A percentile compares a stretch with the other conserved stretches of the same genome.
phyloP scores from a whole-genome alignment of 2,329 filamentous ascomycete species.

The Pyrenophora teres region DNA sequence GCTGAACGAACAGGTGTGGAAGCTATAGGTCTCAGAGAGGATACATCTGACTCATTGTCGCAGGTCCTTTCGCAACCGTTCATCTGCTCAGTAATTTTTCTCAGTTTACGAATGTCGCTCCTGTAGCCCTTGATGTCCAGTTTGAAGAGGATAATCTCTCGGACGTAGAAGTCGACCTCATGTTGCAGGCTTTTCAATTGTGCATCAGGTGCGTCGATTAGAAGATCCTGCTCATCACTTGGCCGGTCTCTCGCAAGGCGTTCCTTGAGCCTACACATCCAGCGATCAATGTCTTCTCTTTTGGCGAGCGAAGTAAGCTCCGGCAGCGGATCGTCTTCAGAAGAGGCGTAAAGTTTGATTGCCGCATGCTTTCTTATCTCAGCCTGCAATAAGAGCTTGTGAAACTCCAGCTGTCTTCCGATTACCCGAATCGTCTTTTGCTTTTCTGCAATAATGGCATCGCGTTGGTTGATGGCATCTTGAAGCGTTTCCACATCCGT shows the following conservation, averaged over 20 bases:
- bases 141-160: slow-evolving; percentile 57
- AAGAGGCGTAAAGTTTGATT: slow-evolving; percentile 24
- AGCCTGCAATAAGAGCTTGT: slow-evolving; percentile 47
- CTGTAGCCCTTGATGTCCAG: slow-evolving; percentile 55
- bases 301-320: slow-evolving; percentile 35
- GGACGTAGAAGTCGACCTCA: slow-evolving; percentile 51
- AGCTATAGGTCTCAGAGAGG: slow-evolving; percentile 27
- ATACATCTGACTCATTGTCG: slow-evolving; percentile 37
- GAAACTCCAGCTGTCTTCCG: slow-evolving; percentile 47
- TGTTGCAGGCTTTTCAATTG: slow-evolving; percentile 40
- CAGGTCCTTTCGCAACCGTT: slow-evolving; percentile 27
- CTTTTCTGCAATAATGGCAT: slow-evolving; percentile 40
- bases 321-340: slow-evolving; percentile 33
- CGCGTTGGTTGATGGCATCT: slow-evolving; percentile 36
- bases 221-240: slow-evolving; percentile 1
- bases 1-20: slow-evolving; percentile 29
- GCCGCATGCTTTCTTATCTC: slow-evolving; percentile 49
- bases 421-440: slow-evolving; percentile 34
- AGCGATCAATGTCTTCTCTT: slow-evolving; percentile 43
- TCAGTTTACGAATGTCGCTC: slow-evolving; percentile 45
- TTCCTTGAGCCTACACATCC: slow-evolving; percentile 41
- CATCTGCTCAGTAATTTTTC: slow-evolving; percentile 31
- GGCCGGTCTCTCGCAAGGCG: slow-evolving; percentile 37
- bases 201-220: slow-evolving; percentile 17
- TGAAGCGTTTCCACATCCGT: slow-evolving; percentile 38